phyloP scores from a whole-genome alignment of 768 basidiomycete genomes.

The Leccinum imitatum region DNA sequence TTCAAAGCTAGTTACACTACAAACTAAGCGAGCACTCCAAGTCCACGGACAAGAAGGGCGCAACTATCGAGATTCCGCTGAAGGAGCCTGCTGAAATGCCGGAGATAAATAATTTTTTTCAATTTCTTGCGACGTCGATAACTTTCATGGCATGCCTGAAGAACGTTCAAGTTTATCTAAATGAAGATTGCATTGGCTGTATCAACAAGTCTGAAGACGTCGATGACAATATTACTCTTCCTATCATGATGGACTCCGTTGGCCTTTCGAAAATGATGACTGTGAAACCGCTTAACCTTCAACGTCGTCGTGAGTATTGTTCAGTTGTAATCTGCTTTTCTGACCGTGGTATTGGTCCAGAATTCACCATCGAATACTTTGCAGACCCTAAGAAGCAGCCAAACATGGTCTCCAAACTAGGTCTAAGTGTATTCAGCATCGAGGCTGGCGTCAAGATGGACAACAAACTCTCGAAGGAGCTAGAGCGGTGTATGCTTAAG shows the following conservation, averaged over 20 bases:
- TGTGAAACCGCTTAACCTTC: conserved; percentile 37
- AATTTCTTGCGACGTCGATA: conserved; percentile 85
- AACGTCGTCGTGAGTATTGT: no score
- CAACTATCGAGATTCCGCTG: conserved; percentile 80
- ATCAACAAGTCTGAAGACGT: conserved; percentile 59
- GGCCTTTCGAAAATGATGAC: conserved; percentile 62
- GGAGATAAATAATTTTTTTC: conserved; percentile 51
- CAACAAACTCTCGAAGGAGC: background rate
- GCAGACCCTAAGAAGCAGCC: no score
- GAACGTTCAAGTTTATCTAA: conserved; percentile 75
- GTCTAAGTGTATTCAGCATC: no score
- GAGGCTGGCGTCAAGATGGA: background rate
- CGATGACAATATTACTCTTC: conserved; percentile 41
- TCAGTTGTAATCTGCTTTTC: no score
- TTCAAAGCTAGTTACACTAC: conserved; percentile 58
- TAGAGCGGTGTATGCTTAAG: conserved; percentile 5
- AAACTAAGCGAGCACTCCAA: conserved; percentile 61
- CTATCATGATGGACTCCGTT: conserved; percentile 50
- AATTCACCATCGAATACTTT: no score
- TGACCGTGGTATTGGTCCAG: no score
- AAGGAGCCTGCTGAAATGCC: conserved; percentile 77
- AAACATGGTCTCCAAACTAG: no score
- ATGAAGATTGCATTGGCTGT: conserved; percentile 64
- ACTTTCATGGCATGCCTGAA: conserved; percentile 84
- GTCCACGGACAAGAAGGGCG: conserved; percentile 46